Evolutionary conservation across 1,284 basidiomycete genomes (phyloP), one percentile per base, ranked within the genome.

Genomic region (Agroathelia rolfsii): DNA sequence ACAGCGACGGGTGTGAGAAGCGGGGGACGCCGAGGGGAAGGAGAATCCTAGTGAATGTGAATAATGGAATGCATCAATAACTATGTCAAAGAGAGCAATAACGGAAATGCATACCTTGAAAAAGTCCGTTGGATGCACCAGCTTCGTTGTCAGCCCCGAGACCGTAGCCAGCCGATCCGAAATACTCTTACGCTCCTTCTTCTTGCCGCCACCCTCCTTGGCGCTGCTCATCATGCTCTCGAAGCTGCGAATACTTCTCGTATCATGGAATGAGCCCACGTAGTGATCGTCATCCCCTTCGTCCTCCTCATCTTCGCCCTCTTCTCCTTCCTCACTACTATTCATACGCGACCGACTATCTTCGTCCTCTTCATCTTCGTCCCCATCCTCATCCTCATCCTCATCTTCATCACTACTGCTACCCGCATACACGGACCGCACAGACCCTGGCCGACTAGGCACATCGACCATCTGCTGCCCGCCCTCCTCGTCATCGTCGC

Each of bases 151-250:
- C 36, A 78, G 55, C 12, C 70, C 72, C 3, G 72, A 72, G 42
- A 89, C 72, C 37, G 69, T 72, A 4, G 84, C 81, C 41, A 90
- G 55, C 25, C 86, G 65, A 57, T 87, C 84, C 13, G 78, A 70
- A 27, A 90, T 52, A 47, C 71, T 85, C 58, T 69, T 78, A 43
- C 75, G n/a, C n/a, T n/a, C n/a, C n/a, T n/a, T n/a, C 45, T 47
- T 30, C 45, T 40, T n/a, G n/a, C 45, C 42, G 53, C 43, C 49
- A 61, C 49, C 38, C 54, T 51, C 36, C 61, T 63, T 34, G 61
- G 57, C 12, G n/a, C 58, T 53, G 47, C 64, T 76, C 66, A 85
- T 63, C 81, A 86, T 85, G 44, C 72, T 85, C 57, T 82, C 81
- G 46, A 89, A 87, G 49, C 80, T 87, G 42, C 69, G 62, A 35